Conservation (phyloP, 192 early-diverging fungal genomes). For the Kappamyces sp. region DNA sequence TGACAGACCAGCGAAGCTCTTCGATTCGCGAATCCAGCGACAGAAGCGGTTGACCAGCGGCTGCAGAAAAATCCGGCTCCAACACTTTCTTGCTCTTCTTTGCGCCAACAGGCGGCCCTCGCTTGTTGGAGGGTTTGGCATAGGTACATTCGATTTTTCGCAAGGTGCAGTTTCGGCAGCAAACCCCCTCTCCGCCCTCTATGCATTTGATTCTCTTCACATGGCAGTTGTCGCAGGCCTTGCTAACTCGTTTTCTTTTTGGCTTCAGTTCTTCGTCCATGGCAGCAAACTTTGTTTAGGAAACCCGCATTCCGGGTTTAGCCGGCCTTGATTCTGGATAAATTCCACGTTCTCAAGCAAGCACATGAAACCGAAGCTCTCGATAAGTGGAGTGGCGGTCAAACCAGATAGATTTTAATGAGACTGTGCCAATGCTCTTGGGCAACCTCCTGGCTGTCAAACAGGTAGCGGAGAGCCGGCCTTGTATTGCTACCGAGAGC, state of each 20-base stretch:
- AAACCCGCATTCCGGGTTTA: not conserved
- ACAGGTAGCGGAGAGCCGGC: too few species aligned
- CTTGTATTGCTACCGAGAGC: too few species aligned
- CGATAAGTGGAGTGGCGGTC: too few species aligned
- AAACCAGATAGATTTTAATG: not conserved
- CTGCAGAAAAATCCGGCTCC: not conserved
- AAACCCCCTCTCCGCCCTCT: not conserved
- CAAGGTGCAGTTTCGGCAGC: not conserved
- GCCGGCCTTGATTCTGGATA: not conserved
- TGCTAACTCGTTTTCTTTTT: conserved; percentile 1
- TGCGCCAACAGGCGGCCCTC: conserved; percentile 2
- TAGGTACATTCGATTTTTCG: conserved; percentile 7
- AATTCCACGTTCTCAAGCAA: not conserved
- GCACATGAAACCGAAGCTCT: not conserved
- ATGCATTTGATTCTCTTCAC: conserved; percentile 14
- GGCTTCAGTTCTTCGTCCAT: conserved; percentile 2
- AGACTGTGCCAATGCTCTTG: not conserved
- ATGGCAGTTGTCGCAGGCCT: conserved; percentile 9
- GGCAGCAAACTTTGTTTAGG: conserved; percentile 7
- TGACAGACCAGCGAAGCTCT: conserved; percentile 1
- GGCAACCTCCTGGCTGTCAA: too few species aligned
- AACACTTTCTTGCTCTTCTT: conserved; percentile 3
- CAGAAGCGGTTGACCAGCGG: not conserved
- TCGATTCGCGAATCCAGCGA: not conserved
- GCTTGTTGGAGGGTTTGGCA: conserved; percentile 9